Evolutionary conservation across 2,329 filamentous ascomycete genomes (phyloP), one percentile per base, ranked within the genome.

Genomic region (Pseudogymnoascus sp.): DNA sequence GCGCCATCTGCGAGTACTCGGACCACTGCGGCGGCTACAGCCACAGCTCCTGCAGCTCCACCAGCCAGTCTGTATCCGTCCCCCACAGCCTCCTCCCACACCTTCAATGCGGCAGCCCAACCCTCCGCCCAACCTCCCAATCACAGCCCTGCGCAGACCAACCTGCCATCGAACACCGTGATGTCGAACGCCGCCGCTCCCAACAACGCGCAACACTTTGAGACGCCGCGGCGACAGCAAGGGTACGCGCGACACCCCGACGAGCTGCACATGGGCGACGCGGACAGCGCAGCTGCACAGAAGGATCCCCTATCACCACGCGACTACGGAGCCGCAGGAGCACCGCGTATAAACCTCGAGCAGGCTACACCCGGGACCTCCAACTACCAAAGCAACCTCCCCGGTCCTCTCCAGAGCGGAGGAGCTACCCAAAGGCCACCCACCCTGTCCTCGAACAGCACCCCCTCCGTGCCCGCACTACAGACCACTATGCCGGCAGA

Each of bases 371-470:
- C 81, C 23, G 76, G 79, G 63, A 71, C 74, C 63, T 69, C 73
- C 31, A 80, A 82, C 65, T 83, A 80, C 71, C 74, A 76, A 61
- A 76, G 74, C 64, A 74, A 77, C 64, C 74, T 89, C 4, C 86
- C 86, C 17, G 85, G 84, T 64, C 81, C 84, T 61, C 76, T 88
- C 44, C 86, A 87, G 71, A 80, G 83, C 28, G 82, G 81, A 38
- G 77, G 76, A 66, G 23, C 28, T 4, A 73, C 75, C 50, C 77
- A 76, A 68, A 79, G 85, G 66, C 83, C 84, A 47, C 76, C 73
- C 33, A 77, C 80, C 35, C 76, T 82, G 42, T 78, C 82, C 28
- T 73, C 80, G 62, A 86, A 83, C 71, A 83, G 83, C 11, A 82
- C 84, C 26, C 81, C 86, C 6, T 78, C 77, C n/a, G 74, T 85